phyloP scores from a whole-genome alignment of 441 rosid species.

The Mallotus japonicus region DNA sequence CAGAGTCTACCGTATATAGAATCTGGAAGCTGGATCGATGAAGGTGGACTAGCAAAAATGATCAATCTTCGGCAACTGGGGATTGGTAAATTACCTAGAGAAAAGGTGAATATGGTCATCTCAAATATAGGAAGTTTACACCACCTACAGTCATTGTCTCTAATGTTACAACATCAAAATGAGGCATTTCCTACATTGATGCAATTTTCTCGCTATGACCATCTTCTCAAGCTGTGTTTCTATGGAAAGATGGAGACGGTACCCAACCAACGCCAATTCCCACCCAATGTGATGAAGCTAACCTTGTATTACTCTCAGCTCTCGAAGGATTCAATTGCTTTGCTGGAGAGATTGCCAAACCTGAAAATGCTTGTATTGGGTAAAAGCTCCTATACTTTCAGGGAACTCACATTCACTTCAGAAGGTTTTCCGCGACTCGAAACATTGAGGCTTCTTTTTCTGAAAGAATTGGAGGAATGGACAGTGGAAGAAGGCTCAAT shows the following conservation, averaged over 20 bases:
- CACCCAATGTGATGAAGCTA: conserved; percentile 2
- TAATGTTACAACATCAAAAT: background rate
- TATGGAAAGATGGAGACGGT: background rate
- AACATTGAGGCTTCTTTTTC: background rate
- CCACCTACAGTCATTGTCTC: background rate
- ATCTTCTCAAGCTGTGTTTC: background rate
- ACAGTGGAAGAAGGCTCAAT: background rate
- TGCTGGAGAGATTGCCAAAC: background rate
- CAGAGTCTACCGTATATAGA: background rate
- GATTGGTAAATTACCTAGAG: background rate
- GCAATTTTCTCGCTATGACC: background rate
- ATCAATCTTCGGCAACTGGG: background rate
- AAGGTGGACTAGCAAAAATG: background rate
- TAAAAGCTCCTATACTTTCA: background rate
- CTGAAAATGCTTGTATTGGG: conserved; percentile 6
- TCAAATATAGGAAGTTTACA: background rate
- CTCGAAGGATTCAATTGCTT: background rate
- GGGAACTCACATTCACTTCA: background rate
- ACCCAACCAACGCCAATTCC: background rate
- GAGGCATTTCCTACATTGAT: background rate
- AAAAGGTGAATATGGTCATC: background rate
- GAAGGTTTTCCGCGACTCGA: background rate
- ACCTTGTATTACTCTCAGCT: background rate
- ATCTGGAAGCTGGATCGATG: conserved; percentile 3
- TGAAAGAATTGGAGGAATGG: background rate